Percentiles rank a stretch among this genome's conserved stretches.
Conservation (phyloP, 108 stramenopile species). For the Fragilaria crotonensis region DNA sequence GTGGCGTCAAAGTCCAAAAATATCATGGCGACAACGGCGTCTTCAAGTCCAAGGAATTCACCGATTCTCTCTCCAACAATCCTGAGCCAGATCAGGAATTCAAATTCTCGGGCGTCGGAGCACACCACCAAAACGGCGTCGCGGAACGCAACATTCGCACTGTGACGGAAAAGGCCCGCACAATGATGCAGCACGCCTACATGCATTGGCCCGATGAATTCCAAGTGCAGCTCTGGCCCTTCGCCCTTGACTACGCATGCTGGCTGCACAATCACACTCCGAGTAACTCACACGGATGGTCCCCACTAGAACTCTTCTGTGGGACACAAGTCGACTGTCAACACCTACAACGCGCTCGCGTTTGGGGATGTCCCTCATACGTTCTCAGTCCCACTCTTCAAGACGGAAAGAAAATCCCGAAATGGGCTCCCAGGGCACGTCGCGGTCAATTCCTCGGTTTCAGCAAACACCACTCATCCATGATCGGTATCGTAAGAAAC, state of each 20-base stretch:
- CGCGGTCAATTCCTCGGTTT: slow-evolving; percentile 35
- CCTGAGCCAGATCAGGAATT: slow-evolving; percentile 8
- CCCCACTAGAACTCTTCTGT: slow-evolving; percentile 25
- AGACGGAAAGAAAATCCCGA: slow-evolving; percentile 31
- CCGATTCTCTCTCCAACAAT: background rate
- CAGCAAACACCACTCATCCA: slow-evolving; percentile 22
- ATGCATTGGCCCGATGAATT: slow-evolving; percentile 32
- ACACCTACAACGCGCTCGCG: slow-evolving; percentile 12
- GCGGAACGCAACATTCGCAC: slow-evolving; percentile 41
- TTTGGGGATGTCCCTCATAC: slow-evolving; percentile 29
- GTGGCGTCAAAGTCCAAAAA: slow-evolving; percentile 20
- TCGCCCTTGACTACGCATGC: slow-evolving; percentile 39
- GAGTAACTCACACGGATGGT: slow-evolving; percentile 3
- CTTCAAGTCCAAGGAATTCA: slow-evolving; percentile 17
- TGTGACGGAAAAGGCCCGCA: slow-evolving; percentile 20
- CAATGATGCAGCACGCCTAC: slow-evolving; percentile 31
- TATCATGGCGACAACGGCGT: slow-evolving; percentile 30
- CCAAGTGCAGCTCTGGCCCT: slow-evolving; percentile 29
- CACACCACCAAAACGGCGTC: slow-evolving; percentile 52
- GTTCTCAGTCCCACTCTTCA: slow-evolving; percentile 28
- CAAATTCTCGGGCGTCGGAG: slow-evolving; percentile 30
- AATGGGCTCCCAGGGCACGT: slow-evolving; percentile 26
- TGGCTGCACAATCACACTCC: slow-evolving; percentile 35
- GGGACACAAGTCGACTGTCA: background rate
- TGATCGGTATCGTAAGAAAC: slow-evolving; percentile 31